phyloP scores from a whole-genome alignment of 2,329 filamentous ascomycete species.

The Raffaelea arxii region DNA sequence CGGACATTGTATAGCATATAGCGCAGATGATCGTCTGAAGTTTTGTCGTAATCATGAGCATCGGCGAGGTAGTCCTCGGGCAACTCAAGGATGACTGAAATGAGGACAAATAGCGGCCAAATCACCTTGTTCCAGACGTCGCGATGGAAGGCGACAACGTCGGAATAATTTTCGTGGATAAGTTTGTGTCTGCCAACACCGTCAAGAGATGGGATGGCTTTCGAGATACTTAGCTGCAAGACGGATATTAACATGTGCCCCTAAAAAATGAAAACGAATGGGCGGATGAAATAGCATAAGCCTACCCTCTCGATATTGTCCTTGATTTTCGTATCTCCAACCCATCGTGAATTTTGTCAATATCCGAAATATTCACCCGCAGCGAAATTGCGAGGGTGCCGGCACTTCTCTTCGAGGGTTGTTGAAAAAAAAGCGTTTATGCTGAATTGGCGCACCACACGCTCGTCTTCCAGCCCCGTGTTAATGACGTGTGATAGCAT shows the following conservation, averaged over 20 bases:
- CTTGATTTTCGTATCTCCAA: constrained; percentile 21
- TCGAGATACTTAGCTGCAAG: constrained; percentile 32
- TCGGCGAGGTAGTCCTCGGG: constrained; percentile 39
- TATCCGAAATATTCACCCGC: constrained; percentile 34
- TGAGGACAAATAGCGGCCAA: constrained; percentile 11
- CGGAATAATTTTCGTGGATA: constrained; percentile 28
- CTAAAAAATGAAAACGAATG: neutral
- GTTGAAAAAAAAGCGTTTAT: constrained; percentile 38
- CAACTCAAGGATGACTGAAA: constrained; percentile 38
- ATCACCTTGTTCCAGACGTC: constrained; percentile 19
- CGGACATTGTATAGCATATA: constrained; percentile 42
- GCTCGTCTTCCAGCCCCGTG: constrained; percentile 26
- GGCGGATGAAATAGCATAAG: neutral
- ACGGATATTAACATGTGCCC: too few relatives aligned
- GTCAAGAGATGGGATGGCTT: constrained; percentile 21
- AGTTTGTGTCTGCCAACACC: constrained; percentile 18
- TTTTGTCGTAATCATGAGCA: constrained; percentile 40
- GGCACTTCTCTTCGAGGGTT: constrained; percentile 33
- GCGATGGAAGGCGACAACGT: constrained; percentile 33
- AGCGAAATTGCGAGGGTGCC: constrained; percentile 14
- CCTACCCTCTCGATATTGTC: constrained; percentile 43
- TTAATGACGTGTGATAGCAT: constrained; percentile 28
- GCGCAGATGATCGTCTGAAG: constrained; percentile 42
- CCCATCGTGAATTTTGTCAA: constrained; percentile 28
- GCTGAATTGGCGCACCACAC: constrained; percentile 35